phyloP scores from a whole-genome alignment of 208 protist species.

The Vickermania ingenoplastis region DNA sequence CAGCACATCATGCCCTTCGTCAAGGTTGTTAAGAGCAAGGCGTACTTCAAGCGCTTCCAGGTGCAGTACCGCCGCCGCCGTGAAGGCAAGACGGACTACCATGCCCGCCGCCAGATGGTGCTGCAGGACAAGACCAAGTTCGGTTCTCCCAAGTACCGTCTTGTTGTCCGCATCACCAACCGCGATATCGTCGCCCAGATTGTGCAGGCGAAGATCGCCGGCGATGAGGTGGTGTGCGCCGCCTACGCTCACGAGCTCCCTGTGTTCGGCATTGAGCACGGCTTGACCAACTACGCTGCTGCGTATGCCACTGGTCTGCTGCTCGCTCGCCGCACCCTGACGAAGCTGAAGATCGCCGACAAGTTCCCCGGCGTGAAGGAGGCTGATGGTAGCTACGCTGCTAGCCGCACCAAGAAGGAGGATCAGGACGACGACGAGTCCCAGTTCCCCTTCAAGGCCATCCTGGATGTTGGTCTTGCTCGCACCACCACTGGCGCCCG shows the following conservation, averaged over 20 bases:
- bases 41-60: slow-evolving; percentile 99
- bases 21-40: slow-evolving; percentile 89
- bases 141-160: slow-evolving; percentile 97
- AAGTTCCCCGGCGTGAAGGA: slow-evolving; percentile 92
- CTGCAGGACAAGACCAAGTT: slow-evolving; percentile 99
- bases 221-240: slow-evolving; percentile 91
- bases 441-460: slow-evolving; percentile 93
- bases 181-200: slow-evolving; percentile 97
- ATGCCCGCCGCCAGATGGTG: slow-evolving; percentile 92
- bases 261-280: slow-evolving; percentile 93
- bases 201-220: slow-evolving; percentile 92
- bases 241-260: slow-evolving; percentile 98
- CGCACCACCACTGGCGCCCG: slow-evolving; percentile 95
- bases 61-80: slow-evolving; percentile 96
- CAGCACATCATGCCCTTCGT: slow-evolving; percentile 88
- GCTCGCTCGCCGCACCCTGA: slow-evolving; percentile 93
- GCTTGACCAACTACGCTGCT: slow-evolving; percentile 98
- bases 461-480: slow-evolving; percentile 96
- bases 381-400: slow-evolving; percentile 74
- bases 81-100: slow-evolving; percentile 99
- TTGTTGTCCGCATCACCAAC: slow-evolving; percentile 97
- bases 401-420: slow-evolving; percentile 66
- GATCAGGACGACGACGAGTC: slow-evolving; percentile 79
- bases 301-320: slow-evolving; percentile 97
- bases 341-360: slow-evolving; percentile 91